Evolutionary conservation across 75 land plant genomes (phyloP), one percentile per base, ranked within the genome.

Genomic region (Selaginella tamariscina): DNA sequence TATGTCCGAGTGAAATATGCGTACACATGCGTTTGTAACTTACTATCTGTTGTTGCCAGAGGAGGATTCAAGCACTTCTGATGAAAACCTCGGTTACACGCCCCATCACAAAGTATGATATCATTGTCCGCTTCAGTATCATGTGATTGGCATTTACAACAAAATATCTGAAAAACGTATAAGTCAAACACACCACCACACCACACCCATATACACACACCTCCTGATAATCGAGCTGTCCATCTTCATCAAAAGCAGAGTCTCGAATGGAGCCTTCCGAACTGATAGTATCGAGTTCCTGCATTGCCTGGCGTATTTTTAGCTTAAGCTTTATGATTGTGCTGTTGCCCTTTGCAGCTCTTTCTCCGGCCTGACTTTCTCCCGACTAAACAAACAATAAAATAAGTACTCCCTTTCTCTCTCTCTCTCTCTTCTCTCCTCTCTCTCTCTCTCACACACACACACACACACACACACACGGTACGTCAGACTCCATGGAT

Each of bases 321-420:
- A 87, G 85, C 70, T 94, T 92, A 56, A 90, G 54, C 77, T 70
- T 49, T 87, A 28, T 63, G 90, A 87, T 72, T 85, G 83, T 68
- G 76, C 70, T 68, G 59, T 73, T 1, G 98, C 98, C 68, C 94
- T 80, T 63, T 82, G 78, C 27, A 94, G 56, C 71, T 94, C 99
- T 77, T 82, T 85, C 72, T 87, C 97, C 56, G 99, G 99, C 71
- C 77, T 85, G 11, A 95, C 74, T 71, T 95, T 95, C 71, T 95
- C 99, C 27, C 97, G 92, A 33, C 97, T 91, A 76, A 54, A 62
- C 5, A 15, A 39, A 39, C 54, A 62, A 39, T 5, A 39, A 39
- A 39, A 5, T 39, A 31, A 24, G 20, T 30, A 56, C n/a, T n/a
- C n/a, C n/a, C n/a, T n/a, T n/a, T n/a, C n/a, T n/a, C n/a, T n/a